These are phyloP conservation scores for Penicillium mononematosum DNA, from an alignment of 495 filamentous ascomycete genomes.

Conservation along the genomic window DNA sequence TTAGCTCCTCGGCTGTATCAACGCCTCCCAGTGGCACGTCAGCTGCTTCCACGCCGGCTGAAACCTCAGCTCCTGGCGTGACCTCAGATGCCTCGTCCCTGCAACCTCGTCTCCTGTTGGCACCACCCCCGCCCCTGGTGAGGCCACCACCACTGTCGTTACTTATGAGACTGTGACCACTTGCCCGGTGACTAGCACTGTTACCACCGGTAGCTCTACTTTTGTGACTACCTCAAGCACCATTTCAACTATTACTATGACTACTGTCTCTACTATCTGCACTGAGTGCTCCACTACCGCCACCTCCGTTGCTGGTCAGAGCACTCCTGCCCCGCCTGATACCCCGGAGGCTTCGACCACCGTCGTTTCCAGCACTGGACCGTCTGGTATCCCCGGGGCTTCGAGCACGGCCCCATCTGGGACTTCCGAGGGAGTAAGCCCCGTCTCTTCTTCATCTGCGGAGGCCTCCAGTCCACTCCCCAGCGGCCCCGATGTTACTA, in stretches of 20 bases:
- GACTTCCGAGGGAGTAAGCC: slow-evolving; percentile 3
- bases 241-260: slow-evolving; percentile 35
- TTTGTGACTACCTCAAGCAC: slow-evolving; percentile 36
- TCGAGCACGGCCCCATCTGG: slow-evolving; percentile 4
- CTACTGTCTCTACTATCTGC: slow-evolving; percentile 40
- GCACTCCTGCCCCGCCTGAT: neutral
- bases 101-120: neutral
- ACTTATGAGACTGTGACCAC: slow-evolving; percentile 36
- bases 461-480: neutral
- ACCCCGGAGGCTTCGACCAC: slow-evolving; percentile 5
- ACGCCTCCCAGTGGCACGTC: neutral
- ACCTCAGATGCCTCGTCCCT: neutral
- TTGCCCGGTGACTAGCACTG: slow-evolving; percentile 38
- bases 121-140: slow-evolving; percentile 11
- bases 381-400: slow-evolving; percentile 9
- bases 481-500: slow-evolving; percentile 16
- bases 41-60: slow-evolving; percentile 4
- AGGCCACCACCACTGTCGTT: slow-evolving; percentile 14
- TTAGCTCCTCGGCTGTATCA: slow-evolving; percentile 2
- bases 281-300: slow-evolving; percentile 27
- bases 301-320: slow-evolving; percentile 8
- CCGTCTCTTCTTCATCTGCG: slow-evolving; percentile 10
- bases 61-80: slow-evolving; percentile 1
- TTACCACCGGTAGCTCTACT: slow-evolving; percentile 30
- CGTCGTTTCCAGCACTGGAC: neutral